A percentile compares a stretch with the other conserved stretches of the same genome.
Evolutionary conservation across 106 monocot species (phyloP).

Genomic region (Apostasia shenzhenica): DNA sequence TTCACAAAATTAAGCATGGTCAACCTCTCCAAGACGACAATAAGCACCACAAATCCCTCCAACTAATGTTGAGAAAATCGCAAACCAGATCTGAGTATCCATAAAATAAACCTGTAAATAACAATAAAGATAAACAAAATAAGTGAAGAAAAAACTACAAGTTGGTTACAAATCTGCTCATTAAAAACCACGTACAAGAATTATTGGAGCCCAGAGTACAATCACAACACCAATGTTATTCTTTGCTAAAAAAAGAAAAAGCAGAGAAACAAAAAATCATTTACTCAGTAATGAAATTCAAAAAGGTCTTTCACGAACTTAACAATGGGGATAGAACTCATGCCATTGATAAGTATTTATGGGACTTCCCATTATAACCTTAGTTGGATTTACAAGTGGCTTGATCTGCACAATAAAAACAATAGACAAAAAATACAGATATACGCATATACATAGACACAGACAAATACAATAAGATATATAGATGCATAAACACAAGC

Average conservation of each 20-base stretch:
- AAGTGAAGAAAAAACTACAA: neutral
- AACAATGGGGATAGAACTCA: slow-evolving; percentile 97
- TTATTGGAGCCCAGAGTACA: slow-evolving; percentile 89
- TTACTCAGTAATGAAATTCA: no score
- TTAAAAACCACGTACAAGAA: slow-evolving; percentile 48
- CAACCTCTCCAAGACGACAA: slow-evolving; percentile 88
- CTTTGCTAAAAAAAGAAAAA: slow-evolving; percentile 34
- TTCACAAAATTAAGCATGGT: slow-evolving; percentile 1
- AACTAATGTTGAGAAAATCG: slow-evolving; percentile 75
- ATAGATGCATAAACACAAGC: no score
- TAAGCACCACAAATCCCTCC: slow-evolving; percentile 82
- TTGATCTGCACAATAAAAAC: slow-evolving; percentile 64
- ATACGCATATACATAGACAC: no score
- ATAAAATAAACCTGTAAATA: slow-evolving; percentile 72
- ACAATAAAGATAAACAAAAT: neutral
- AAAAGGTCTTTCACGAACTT: neutral
- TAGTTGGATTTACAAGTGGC: slow-evolving; percentile 87
- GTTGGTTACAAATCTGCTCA: neutral
- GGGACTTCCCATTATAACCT: slow-evolving; percentile 62
- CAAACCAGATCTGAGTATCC: slow-evolving; percentile 96
- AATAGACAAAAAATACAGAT: neutral
- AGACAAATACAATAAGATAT: no score
- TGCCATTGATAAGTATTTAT: slow-evolving; percentile 87
- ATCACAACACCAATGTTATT: slow-evolving; percentile 90
- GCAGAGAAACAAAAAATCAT: neutral